Percentiles rank a stretch among this genome's conserved stretches.
These are phyloP conservation scores for Rhodocollybia butyracea DNA, from an alignment of 768 basidiomycete species.

Conservation along the genomic window DNA sequence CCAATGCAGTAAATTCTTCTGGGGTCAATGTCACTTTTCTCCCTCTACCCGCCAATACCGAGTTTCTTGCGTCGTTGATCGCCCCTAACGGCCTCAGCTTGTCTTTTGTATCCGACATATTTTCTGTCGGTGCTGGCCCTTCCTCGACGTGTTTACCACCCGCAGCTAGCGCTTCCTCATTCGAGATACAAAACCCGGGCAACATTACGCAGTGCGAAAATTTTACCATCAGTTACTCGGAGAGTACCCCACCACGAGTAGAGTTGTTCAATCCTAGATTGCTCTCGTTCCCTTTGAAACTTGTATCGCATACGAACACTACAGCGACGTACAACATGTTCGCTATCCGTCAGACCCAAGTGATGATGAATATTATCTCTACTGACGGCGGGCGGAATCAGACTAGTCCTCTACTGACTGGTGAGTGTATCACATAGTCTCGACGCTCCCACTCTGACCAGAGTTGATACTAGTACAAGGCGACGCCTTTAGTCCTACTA, in stretches of 20 bases:
- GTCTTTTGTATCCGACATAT: slow-evolving; percentile 45
- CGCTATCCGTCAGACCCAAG: slow-evolving; percentile 29
- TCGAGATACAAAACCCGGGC: slow-evolving; percentile 23
- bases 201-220: slow-evolving; percentile 45
- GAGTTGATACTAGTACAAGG: slow-evolving; percentile 31
- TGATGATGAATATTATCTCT: slow-evolving; percentile 35
- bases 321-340: slow-evolving; percentile 28
- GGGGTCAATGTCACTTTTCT: slow-evolving; percentile 48
- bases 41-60: slow-evolving; percentile 45
- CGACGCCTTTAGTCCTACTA: slow-evolving; percentile 3
- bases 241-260: slow-evolving; percentile 29
- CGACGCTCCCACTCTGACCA: not conserved
- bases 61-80: slow-evolving; percentile 55
- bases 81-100: slow-evolving; percentile 37
- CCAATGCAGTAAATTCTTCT: slow-evolving; percentile 29
- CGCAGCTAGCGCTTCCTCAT: slow-evolving; percentile 20
- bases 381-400: slow-evolving; percentile 36
- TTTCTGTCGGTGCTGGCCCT: slow-evolving; percentile 34
- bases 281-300: slow-evolving; percentile 24
- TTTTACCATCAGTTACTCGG: slow-evolving; percentile 43
- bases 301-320: slow-evolving; percentile 17
- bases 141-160: slow-evolving; percentile 39
- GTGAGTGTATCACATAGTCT: not conserved
- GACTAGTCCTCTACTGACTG: slow-evolving; percentile 36
- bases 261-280: slow-evolving; percentile 36